Percentiles rank a stretch among this genome's conserved stretches.
phyloP scores from a whole-genome alignment of 2,329 filamentous ascomycete species.

The Knoxdaviesia proteae region DNA sequence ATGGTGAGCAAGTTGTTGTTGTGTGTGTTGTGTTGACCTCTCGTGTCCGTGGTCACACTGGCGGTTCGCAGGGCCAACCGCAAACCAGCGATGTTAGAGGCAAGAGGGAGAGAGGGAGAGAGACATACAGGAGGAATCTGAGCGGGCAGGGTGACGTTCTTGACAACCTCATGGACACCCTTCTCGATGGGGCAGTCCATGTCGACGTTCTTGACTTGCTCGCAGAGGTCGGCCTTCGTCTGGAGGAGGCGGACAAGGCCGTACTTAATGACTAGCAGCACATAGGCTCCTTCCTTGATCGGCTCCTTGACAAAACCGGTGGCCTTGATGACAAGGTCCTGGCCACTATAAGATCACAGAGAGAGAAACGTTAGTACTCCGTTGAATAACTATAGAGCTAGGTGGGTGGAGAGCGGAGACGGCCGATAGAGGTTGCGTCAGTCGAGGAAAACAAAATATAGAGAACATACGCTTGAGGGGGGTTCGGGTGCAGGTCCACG shows the following conservation, averaged over 20 bases:
- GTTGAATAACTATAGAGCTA: not conserved
- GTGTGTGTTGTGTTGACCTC: too few relatives aligned
- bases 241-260: slow-evolving; percentile 78
- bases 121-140: slow-evolving; percentile 70
- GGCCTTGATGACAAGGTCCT: slow-evolving; percentile 59
- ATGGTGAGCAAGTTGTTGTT: too few relatives aligned
- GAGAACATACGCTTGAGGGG: slow-evolving; percentile 55
- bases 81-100: too few relatives aligned
- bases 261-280: slow-evolving; percentile 76
- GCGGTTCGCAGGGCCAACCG: too few relatives aligned
- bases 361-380: slow-evolving; percentile 7
- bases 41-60: not conserved
- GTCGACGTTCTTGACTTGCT: slow-evolving; percentile 74
- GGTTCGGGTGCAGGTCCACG: slow-evolving; percentile 71
- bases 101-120: not conserved
- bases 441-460: not conserved
- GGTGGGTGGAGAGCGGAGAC: too few relatives aligned
- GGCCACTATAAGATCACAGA: slow-evolving; percentile 35
- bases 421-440: slow-evolving; percentile 3
- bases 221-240: slow-evolving; percentile 66
- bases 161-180: slow-evolving; percentile 51
- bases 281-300: slow-evolving; percentile 60
- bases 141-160: slow-evolving; percentile 65
- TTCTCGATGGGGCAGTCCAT: slow-evolving; percentile 73
- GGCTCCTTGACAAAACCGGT: slow-evolving; percentile 50